phyloP scores from a whole-genome alignment of 306 rosid species.

The Cicer chorassanicum region DNA sequence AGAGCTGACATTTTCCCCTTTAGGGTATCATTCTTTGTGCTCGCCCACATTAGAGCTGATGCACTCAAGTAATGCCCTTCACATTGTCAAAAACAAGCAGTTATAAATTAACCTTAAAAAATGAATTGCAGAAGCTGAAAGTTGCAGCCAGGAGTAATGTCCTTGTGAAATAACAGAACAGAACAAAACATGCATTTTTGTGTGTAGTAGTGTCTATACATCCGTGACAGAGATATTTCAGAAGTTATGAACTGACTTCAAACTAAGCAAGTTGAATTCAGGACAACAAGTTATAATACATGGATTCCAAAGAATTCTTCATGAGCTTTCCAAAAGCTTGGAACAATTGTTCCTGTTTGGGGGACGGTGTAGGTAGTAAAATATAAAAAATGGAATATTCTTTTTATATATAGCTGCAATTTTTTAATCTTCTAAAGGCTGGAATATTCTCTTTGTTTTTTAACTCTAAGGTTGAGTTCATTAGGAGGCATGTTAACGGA shows the following conservation, averaged over 20 bases:
- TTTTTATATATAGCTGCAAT: background rate
- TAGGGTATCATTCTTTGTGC: slow-evolving; percentile 63
- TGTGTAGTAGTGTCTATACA: slow-evolving; percentile 2
- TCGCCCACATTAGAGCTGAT: slow-evolving; percentile 87
- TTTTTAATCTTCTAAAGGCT: slow-evolving; percentile 11
- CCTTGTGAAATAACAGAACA: slow-evolving; percentile 7
- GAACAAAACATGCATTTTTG: background rate
- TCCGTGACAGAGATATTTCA: slow-evolving; percentile 9
- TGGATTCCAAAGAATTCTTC: slow-evolving; percentile 18
- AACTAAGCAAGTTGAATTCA: slow-evolving; percentile 24
- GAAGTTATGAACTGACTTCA: background rate
- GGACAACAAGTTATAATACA: slow-evolving; percentile 6
- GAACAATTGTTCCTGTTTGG: background rate
- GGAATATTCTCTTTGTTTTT: too few relatives aligned
- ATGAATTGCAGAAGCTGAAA: slow-evolving; percentile 34
- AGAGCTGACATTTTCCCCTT: slow-evolving; percentile 65
- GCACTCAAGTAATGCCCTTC: slow-evolving; percentile 97
- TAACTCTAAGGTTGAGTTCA: too few relatives aligned
- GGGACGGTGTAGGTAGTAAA: background rate
- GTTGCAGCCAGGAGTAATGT: slow-evolving; percentile 27
- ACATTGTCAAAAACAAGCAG: slow-evolving; percentile 46
- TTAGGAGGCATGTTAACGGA: too few relatives aligned
- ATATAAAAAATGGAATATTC: background rate
- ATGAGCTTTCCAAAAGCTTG: slow-evolving; percentile 16
- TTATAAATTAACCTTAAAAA: slow-evolving; percentile 29